These are phyloP conservation scores for Trichoderma virens DNA, from an alignment of 495 filamentous ascomycete genomes.

Conservation along the genomic window DNA sequence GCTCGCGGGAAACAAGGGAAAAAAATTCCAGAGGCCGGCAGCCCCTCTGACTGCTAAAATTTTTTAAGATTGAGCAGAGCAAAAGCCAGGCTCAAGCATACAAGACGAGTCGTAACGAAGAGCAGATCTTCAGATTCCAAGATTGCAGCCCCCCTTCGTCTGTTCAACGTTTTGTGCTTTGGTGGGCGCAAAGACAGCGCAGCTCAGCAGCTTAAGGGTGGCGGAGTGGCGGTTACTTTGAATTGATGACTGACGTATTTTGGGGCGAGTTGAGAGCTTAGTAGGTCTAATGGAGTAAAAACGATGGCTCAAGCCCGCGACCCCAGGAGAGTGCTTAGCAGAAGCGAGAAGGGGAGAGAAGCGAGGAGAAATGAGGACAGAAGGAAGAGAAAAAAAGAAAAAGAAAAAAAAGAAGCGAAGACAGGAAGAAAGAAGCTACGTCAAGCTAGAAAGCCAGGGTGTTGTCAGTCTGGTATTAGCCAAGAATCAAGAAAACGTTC, in stretches of 20 bases:
- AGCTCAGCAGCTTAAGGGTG: too few species aligned
- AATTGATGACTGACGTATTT: too few species aligned
- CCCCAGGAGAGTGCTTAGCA: neutral
- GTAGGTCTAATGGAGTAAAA: too few species aligned
- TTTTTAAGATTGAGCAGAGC: too few species aligned
- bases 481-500: neutral
- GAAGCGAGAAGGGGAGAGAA: neutral
- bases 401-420: neutral
- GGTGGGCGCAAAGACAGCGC: too few species aligned
- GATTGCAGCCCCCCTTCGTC: too few species aligned
- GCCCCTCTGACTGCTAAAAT: neutral
- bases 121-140: too few species aligned
- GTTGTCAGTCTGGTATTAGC: neutral
- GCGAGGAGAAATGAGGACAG: neutral
- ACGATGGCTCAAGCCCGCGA: neutral
- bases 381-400: neutral
- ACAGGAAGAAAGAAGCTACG: neutral
- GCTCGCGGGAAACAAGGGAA: neutral
- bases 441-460: neutral
- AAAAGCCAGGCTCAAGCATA: too few species aligned
- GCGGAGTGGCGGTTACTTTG: too few species aligned
- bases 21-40: neutral
- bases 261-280: too few species aligned
- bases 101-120: too few species aligned
- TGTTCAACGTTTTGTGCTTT: too few species aligned